A percentile compares a stretch with the other conserved stretches of the same genome.
These are phyloP conservation scores for Yamadazyma dushanensis DNA, from an alignment of 1,139 yeast species.

Conservation along the genomic window DNA sequence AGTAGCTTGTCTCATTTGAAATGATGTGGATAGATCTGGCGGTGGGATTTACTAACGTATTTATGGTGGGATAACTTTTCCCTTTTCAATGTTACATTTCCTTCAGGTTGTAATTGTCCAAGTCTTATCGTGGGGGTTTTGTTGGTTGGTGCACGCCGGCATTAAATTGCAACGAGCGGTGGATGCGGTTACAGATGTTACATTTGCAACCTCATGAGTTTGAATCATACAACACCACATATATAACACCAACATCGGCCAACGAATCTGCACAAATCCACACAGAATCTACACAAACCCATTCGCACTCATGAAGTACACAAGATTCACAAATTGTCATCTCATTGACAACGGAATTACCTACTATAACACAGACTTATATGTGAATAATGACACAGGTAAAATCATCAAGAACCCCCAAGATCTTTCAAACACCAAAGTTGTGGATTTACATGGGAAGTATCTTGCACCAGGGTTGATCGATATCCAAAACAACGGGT, in stretches of 20 bases:
- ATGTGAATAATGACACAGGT: slow-evolving; percentile 45
- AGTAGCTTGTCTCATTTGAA: slow-evolving; percentile 43
- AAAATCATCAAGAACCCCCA: slow-evolving; percentile 33
- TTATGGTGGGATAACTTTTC: background rate
- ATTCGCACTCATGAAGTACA: slow-evolving; percentile 10
- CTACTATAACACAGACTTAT: slow-evolving; percentile 40
- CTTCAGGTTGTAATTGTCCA: background rate
- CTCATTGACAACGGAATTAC: slow-evolving; percentile 53
- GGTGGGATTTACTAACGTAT: background rate
- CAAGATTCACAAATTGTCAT: slow-evolving; percentile 49
- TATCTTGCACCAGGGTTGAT: slow-evolving; percentile 60
- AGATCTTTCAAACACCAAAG: slow-evolving; percentile 20
- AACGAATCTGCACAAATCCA: too few relatives aligned
- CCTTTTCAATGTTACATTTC: slow-evolving; percentile 1
- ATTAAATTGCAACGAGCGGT: background rate
- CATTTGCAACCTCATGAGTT: slow-evolving; percentile 9
- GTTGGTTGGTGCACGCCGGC: background rate
- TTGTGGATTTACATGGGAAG: slow-evolving; percentile 49
- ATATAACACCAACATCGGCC: too few relatives aligned
- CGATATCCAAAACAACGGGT: slow-evolving; percentile 64
- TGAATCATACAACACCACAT: too few relatives aligned
- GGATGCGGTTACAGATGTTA: slow-evolving; percentile 7
- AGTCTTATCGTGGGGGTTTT: background rate
- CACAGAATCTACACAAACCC: background rate
- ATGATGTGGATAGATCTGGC: background rate